These are phyloP conservation scores for Ricinus communis DNA, from an alignment of 345 rosid genomes.

Conservation along the genomic window DNA sequence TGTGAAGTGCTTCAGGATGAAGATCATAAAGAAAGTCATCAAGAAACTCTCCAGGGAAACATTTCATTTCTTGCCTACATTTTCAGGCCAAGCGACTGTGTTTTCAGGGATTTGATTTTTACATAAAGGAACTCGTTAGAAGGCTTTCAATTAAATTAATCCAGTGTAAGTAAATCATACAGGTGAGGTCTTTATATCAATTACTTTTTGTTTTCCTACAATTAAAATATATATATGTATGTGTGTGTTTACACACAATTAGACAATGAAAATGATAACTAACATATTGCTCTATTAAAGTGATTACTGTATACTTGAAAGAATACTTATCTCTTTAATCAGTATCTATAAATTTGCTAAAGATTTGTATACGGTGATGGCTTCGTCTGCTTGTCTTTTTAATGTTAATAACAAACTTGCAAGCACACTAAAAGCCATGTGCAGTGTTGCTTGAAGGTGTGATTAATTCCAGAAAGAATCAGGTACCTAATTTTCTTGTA, in stretches of 20 bases:
- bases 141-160: not conserved
- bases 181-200: not conserved
- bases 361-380: not conserved
- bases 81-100: not conserved
- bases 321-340: not conserved
- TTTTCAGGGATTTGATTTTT: not conserved
- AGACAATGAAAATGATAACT: too few species aligned
- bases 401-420: constrained; percentile 3
- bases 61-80: not conserved
- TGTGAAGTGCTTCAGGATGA: not conserved
- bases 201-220: not conserved
- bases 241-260: not conserved
- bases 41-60: not conserved
- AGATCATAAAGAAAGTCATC: not conserved
- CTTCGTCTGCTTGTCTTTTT: not conserved
- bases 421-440: constrained; percentile 6
- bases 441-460: constrained; percentile 15
- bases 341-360: not conserved
- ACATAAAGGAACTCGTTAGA: not conserved
- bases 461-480: constrained; percentile 5
- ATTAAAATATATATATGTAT: not conserved
- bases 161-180: constrained; percentile 6
- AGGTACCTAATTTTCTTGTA: constrained; percentile 10
- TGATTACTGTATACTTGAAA: not conserved
- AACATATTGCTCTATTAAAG: too few species aligned